phyloP scores from a whole-genome alignment of 129 eudicot species.

The Escallonia rubra region DNA sequence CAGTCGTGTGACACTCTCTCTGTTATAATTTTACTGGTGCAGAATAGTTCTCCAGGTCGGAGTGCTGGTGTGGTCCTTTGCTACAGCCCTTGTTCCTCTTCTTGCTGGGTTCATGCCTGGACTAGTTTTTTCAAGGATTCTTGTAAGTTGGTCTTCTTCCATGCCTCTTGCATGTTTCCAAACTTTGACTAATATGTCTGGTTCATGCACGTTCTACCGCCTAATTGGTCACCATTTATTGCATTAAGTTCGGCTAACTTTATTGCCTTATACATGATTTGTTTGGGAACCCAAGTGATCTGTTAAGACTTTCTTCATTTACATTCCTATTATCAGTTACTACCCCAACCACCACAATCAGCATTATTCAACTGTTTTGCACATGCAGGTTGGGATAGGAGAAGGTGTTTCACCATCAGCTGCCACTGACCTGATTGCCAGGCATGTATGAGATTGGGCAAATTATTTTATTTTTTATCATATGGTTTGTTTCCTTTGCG shows the following conservation, averaged over 20 bases:
- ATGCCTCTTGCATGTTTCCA: not conserved
- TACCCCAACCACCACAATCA: constrained; percentile 7
- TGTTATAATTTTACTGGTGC: constrained; percentile 15
- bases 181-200: no score
- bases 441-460: constrained; percentile 37
- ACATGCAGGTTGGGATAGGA: constrained; percentile 91
- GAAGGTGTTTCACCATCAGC: constrained; percentile 99
- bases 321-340: no score
- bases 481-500: no score
- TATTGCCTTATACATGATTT: not conserved
- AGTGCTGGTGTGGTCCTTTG: constrained; percentile 82
- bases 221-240: no score
- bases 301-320: not conserved
- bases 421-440: constrained; percentile 97
- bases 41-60: constrained; percentile 82
- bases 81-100: constrained; percentile 82
- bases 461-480: no score
- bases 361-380: constrained; percentile 1
- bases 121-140: constrained; percentile 72
- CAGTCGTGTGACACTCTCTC: not conserved
- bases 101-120: constrained; percentile 98
- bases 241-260: not conserved
- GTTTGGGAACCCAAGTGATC: not conserved
- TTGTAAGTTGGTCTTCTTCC: constrained; percentile 44
- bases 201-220: no score